Percentiles rank a stretch among this genome's conserved stretches.
Conservation (phyloP, 2,329 filamentous ascomycete genomes). For the Talaromyces sp. region DNA sequence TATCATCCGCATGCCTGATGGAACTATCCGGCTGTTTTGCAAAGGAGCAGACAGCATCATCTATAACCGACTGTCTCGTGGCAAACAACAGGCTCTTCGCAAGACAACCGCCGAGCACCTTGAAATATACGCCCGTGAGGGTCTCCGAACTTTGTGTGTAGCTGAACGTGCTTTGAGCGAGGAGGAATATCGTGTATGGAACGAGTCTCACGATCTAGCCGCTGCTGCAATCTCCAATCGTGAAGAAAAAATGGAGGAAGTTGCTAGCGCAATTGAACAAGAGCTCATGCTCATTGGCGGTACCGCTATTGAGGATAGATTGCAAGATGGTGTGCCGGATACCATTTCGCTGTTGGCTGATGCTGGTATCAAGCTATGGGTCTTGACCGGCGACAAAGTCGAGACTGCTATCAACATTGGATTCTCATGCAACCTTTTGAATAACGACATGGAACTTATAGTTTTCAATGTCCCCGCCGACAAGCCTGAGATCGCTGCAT, state of each 20-base stretch:
- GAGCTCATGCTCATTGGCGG: conserved; percentile 83
- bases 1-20: conserved; percentile 90
- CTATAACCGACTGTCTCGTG: conserved; percentile 79
- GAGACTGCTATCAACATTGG: conserved; percentile 99
- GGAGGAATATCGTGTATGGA: conserved; percentile 79
- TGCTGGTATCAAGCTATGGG: conserved; percentile 98
- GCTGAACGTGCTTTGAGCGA: conserved; percentile 76
- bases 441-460: conserved; percentile 96
- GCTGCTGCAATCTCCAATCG: conserved; percentile 77
- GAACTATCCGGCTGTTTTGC: conserved; percentile 84
- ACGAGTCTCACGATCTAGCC: conserved; percentile 78
- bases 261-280: conserved; percentile 85
- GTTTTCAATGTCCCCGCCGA: conserved; percentile 81
- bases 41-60: conserved; percentile 98
- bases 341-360: conserved; percentile 86
- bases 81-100: conserved; percentile 80
- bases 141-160: conserved; percentile 89
- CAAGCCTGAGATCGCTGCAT: conserved; percentile 57
- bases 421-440: conserved; percentile 95
- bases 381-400: conserved; percentile 95
- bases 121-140: conserved; percentile 94
- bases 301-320: conserved; percentile 92
- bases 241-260: conserved; percentile 87
- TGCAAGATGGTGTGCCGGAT: conserved; percentile 95
- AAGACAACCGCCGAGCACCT: conserved; percentile 84